A percentile compares a stretch with the other conserved stretches of the same genome.
These are phyloP conservation scores for Blastomyces parvus DNA, from an alignment of 2,329 filamentous ascomycete species.

Conservation along the genomic window DNA sequence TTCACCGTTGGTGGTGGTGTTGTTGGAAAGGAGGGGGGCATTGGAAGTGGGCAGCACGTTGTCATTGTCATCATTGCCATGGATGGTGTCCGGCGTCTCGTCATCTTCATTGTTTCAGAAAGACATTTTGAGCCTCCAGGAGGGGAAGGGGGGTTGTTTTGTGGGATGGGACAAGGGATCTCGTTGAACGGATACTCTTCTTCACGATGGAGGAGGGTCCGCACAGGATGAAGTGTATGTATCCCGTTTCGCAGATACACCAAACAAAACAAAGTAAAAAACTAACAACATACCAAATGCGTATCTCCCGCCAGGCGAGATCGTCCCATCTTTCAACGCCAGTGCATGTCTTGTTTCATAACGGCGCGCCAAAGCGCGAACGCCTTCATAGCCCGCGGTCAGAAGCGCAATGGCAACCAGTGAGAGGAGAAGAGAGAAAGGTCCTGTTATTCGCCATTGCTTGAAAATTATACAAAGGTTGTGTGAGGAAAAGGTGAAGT, in stretches of 20 bases:
- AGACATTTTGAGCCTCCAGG: neutral
- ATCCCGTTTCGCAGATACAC: neutral
- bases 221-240: neutral
- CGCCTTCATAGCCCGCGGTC: conserved; percentile 83
- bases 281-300: conserved; percentile 9
- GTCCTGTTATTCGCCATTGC: conserved; percentile 75
- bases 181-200: neutral
- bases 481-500: conserved; percentile 90
- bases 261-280: neutral
- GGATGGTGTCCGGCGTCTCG: conserved; percentile 4
- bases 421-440: conserved; percentile 66
- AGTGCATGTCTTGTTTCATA: conserved; percentile 51
- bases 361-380: conserved; percentile 64
- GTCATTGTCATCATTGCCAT: conserved; percentile 21
- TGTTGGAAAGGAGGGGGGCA: conserved; percentile 11
- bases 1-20: conserved; percentile 10
- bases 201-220: neutral
- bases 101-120: conserved; percentile 9
- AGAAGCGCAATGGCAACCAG: conserved; percentile 73
- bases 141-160: no score
- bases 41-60: conserved; percentile 7
- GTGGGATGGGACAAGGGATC: neutral
- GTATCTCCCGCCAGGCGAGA: neutral
- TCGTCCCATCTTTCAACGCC: conserved; percentile 4
- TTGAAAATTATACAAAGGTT: conserved; percentile 95